Conservation (phyloP, 2,329 filamentous ascomycete species). For the Periglandula ipomoeae region DNA sequence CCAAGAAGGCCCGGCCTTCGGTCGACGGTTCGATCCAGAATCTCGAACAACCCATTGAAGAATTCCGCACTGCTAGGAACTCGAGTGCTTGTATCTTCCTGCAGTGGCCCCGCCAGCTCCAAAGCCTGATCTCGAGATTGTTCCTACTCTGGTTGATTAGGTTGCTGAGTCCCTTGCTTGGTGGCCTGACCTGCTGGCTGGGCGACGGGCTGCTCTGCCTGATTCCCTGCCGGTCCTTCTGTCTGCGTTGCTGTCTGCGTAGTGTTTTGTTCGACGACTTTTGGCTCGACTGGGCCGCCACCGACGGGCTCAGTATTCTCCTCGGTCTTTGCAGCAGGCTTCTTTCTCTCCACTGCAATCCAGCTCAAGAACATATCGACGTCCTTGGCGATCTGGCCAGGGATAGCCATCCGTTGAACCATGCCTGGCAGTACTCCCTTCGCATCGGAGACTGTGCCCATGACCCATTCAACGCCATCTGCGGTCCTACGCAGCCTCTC, state of each 20-base stretch:
- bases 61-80: not conserved
- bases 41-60: too few relatives aligned
- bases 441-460: slow-evolving; percentile 68
- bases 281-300: not conserved
- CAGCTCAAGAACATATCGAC: slow-evolving; percentile 60
- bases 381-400: slow-evolving; percentile 58
- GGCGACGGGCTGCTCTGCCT: not conserved
- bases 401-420: slow-evolving; percentile 55
- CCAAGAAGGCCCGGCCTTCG: too few relatives aligned
- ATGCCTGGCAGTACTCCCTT: slow-evolving; percentile 55
- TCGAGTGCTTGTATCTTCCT: not conserved
- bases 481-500: slow-evolving; percentile 46
- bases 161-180: not conserved
- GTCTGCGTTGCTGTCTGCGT: not conserved
- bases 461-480: slow-evolving; percentile 59
- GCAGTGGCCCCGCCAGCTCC: not conserved
- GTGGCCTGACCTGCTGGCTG: not conserved
- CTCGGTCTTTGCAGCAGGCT: not conserved
- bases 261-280: not conserved
- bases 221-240: not conserved
- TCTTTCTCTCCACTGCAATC: slow-evolving; percentile 38
- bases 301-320: not conserved
- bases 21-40: not conserved
- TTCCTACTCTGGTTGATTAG: not conserved
- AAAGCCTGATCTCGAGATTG: not conserved